These are phyloP conservation scores for Metschnikowia shivogae DNA, from an alignment of 805 yeast genomes.

Conservation along the genomic window DNA sequence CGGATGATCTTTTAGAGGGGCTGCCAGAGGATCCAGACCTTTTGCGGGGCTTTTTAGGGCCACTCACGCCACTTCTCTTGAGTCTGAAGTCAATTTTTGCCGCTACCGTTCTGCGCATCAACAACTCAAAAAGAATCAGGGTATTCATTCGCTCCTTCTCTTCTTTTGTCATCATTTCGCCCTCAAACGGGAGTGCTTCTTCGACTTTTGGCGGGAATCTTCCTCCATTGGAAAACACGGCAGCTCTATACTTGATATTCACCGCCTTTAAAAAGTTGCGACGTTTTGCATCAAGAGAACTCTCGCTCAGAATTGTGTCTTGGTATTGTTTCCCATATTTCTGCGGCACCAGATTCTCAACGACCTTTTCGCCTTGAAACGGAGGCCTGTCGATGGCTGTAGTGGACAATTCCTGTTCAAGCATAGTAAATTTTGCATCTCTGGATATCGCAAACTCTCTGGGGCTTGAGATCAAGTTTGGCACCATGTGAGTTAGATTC, in stretches of 20 bases:
- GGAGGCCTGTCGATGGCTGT: neutral
- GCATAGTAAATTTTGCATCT: conserved; percentile 6
- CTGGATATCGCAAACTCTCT: conserved; percentile 9
- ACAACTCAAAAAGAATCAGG: conserved; percentile 32
- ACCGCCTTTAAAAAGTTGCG: conserved; percentile 18
- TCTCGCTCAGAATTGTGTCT: conserved; percentile 1
- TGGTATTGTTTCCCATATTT: neutral
- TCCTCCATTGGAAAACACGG: conserved; percentile 22
- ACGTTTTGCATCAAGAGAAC: conserved; percentile 9
- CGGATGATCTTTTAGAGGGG: neutral
- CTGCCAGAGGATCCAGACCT: neutral
- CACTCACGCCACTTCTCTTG: conserved; percentile 1
- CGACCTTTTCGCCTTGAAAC: conserved; percentile 2
- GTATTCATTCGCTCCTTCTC: conserved; percentile 30
- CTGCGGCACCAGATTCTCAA: neutral
- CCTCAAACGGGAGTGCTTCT: conserved; percentile 28
- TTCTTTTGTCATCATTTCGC: conserved; percentile 20
- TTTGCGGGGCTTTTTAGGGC: neutral
- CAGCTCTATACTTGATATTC: conserved; percentile 26
- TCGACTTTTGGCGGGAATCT: conserved; percentile 25
- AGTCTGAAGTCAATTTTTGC: conserved; percentile 39
- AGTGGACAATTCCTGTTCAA: neutral
- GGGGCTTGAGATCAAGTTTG: conserved; percentile 9
- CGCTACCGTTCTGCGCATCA: conserved; percentile 39
- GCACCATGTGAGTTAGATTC: conserved; percentile 14